Evolutionary conservation across 2,329 filamentous ascomycete genomes (phyloP).

Genomic region (Microdochium bolleyi): DNA sequence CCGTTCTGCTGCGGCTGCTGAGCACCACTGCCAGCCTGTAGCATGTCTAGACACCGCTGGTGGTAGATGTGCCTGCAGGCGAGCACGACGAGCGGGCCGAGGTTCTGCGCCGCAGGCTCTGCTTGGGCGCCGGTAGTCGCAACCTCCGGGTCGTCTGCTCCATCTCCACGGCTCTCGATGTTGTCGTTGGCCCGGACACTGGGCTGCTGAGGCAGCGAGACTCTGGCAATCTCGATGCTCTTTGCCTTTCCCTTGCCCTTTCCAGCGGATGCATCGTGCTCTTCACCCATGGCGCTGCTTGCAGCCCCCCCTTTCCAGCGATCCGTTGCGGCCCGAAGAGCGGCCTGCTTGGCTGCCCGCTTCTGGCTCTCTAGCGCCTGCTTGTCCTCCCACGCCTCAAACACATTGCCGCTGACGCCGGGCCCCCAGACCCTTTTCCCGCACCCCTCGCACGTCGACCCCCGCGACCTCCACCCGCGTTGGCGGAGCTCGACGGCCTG

Average conservation of each 20-base stretch:
- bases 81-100: constrained; percentile 59
- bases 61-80: constrained; percentile 68
- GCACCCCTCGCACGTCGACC: constrained; percentile 84
- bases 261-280: constrained; percentile 9
- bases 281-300: constrained; percentile 19
- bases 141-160: constrained; percentile 23
- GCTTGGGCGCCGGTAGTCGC: constrained; percentile 19
- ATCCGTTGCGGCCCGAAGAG: constrained; percentile 14
- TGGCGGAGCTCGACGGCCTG: constrained; percentile 68
- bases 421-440: constrained; percentile 81
- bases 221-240: constrained; percentile 28
- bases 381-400: constrained; percentile 71
- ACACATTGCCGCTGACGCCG: constrained; percentile 68
- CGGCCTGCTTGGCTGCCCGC: constrained; percentile 33
- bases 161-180: constrained; percentile 32
- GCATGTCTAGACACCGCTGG: constrained; percentile 58
- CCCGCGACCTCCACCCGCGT: constrained; percentile 80
- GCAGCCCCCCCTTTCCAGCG: constrained; percentile 23
- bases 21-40: constrained; percentile 42
- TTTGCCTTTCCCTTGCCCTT: constrained; percentile 39
- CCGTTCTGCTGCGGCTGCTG: constrained; percentile 21
- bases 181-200: constrained; percentile 30
- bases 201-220: constrained; percentile 1
- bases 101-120: constrained; percentile 31
- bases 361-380: constrained; percentile 38